These are phyloP conservation scores for Solanum commersonii DNA, from an alignment of 257 asterid species.

Conservation along the genomic window DNA sequence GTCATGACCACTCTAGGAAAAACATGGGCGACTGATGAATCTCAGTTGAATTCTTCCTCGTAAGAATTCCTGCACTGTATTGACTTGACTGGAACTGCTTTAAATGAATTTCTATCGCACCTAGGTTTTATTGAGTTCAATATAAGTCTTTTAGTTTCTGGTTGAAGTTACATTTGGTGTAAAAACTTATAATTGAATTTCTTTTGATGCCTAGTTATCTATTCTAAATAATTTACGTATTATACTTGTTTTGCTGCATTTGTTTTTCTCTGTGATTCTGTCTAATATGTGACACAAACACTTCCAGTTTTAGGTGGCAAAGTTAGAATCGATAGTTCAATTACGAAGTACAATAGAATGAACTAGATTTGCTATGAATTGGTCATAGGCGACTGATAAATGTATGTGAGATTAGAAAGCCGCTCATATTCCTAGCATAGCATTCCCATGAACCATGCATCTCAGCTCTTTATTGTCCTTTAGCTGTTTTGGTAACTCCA, in stretches of 20 bases:
- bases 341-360: neutral
- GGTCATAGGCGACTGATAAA: neutral
- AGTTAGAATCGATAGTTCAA: neutral
- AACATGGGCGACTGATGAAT: conserved; percentile 95
- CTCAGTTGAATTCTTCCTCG: conserved; percentile 49
- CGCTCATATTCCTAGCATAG: neutral
- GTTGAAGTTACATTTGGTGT: neutral
- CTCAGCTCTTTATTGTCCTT: neutral
- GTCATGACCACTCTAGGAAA: conserved; percentile 92
- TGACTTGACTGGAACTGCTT: neutral
- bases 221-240: neutral
- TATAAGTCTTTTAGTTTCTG: neutral
- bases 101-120: neutral
- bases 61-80: conserved; percentile 25
- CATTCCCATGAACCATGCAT: neutral
- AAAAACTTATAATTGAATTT: neutral
- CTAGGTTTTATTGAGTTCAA: neutral
- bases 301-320: neutral
- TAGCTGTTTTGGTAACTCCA: neutral
- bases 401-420: neutral
- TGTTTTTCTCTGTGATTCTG: neutral
- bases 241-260: neutral
- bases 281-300: neutral
- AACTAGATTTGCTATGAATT: neutral
- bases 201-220: neutral